A percentile compares a stretch with the other conserved stretches of the same genome.
Conservation (phyloP, 352 stramenopile genomes). For the Globisporangium megalacanthum region DNA sequence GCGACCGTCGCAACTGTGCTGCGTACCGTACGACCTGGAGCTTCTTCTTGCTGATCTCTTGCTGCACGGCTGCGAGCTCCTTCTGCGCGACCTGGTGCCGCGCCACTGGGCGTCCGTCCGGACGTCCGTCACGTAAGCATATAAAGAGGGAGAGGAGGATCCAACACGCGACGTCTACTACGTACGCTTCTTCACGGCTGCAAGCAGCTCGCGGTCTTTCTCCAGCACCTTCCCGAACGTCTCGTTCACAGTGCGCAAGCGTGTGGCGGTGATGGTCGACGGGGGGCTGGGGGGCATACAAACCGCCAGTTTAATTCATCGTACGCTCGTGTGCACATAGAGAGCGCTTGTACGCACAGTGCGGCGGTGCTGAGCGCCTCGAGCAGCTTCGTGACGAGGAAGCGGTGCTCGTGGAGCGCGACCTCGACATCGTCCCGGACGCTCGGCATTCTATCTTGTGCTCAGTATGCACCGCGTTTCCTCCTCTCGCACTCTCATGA, state of each 20-base stretch:
- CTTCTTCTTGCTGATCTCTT: conserved; percentile 63
- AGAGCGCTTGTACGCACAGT: conserved; percentile 5
- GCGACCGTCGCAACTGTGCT: conserved; percentile 50
- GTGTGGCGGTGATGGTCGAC: conserved; percentile 68
- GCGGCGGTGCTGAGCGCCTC: conserved; percentile 68
- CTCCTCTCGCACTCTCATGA: too few species aligned
- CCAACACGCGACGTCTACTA: conserved; percentile 1
- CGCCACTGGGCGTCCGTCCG: conserved; percentile 58
- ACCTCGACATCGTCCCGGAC: conserved; percentile 72
- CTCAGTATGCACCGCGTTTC: too few species aligned
- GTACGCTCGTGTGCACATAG: not conserved
- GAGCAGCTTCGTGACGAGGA: conserved; percentile 79
- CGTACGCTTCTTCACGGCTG: conserved; percentile 72
- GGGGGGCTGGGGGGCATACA: conserved; percentile 28
- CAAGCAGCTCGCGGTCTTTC: conserved; percentile 66
- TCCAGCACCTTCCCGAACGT: conserved; percentile 71
- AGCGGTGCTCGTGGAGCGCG: conserved; percentile 75
- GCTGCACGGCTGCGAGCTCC: conserved; percentile 49
- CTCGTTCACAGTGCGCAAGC: conserved; percentile 70
- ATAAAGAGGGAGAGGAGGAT: not conserved
- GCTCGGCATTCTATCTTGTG: conserved; percentile 27
- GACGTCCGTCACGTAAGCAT: too few species aligned
- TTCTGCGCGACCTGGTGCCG: conserved; percentile 69
- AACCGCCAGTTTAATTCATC: not conserved
- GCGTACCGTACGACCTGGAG: conserved; percentile 66